Evolutionary conservation across 2,329 filamentous ascomycete species (phyloP).

Genomic region (Aspergillus pseudoviridinutans): DNA sequence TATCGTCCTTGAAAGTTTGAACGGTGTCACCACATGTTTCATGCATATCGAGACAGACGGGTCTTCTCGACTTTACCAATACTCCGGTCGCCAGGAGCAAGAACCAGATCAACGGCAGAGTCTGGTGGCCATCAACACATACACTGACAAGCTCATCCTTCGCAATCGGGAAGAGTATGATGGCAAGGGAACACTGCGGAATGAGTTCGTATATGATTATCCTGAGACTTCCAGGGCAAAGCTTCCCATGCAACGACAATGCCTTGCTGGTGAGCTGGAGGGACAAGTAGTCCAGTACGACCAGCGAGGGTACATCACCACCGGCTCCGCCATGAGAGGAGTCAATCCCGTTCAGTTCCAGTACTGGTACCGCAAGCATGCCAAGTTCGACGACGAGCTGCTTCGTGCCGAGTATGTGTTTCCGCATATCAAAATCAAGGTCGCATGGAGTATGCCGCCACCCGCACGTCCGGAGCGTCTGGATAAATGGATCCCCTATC

Average conservation of each 20-base stretch:
- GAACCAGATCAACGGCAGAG: conserved; percentile 21
- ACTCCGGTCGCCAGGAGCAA: conserved; percentile 39
- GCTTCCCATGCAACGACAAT: conserved; percentile 45
- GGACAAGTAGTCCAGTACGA: conserved; percentile 52
- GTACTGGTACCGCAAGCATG: conserved; percentile 53
- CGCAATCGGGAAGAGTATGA: conserved; percentile 43
- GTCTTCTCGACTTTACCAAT: conserved; percentile 39
- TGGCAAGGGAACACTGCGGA: conserved; percentile 31
- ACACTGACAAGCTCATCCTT: conserved; percentile 46
- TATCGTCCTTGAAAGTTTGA: conserved; percentile 45
- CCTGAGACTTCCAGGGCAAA: conserved; percentile 24
- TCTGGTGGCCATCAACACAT: conserved; percentile 47
- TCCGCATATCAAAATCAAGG: conserved; percentile 52
- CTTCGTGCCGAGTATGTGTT: conserved; percentile 53
- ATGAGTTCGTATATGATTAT: conserved; percentile 50
- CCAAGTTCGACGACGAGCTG: conserved; percentile 53
- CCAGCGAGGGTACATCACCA: conserved; percentile 50
- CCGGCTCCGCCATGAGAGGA: conserved; percentile 52
- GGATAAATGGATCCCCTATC: conserved; percentile 54
- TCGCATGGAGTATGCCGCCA: conserved; percentile 53
- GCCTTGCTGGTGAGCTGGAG: conserved; percentile 43
- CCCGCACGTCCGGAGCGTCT: conserved; percentile 48
- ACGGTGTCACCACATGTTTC: conserved; percentile 50
- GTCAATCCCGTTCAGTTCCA: conserved; percentile 52
- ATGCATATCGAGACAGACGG: conserved; percentile 37